Evolutionary conservation across 352 stramenopile genomes (phyloP).

Genomic region (Pythium periplocum): DNA sequence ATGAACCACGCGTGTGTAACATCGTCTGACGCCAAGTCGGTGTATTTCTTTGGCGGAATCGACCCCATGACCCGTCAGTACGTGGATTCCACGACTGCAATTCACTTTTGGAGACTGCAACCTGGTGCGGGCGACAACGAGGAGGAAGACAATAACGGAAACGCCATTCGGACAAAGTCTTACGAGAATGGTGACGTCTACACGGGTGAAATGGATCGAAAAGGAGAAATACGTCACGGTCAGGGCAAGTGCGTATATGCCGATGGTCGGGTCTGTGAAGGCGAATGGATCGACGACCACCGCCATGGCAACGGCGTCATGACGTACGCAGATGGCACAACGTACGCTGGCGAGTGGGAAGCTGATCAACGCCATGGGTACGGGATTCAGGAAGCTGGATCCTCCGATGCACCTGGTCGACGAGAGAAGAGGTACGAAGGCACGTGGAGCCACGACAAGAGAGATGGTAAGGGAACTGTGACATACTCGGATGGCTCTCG

Average conservation of each 20-base stretch:
- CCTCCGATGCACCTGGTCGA: conserved; percentile 7
- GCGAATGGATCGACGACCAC: conserved; percentile 49
- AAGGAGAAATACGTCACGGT: conserved; percentile 30
- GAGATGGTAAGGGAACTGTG: conserved; percentile 53
- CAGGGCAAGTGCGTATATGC: conserved; percentile 57
- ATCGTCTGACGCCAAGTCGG: conserved; percentile 30
- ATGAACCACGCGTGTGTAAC: conserved; percentile 37
- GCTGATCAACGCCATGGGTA: conserved; percentile 40
- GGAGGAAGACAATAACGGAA: conserved; percentile 21
- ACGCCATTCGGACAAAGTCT: conserved; percentile 39
- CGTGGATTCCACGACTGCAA: conserved; percentile 31
- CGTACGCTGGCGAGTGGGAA: conserved; percentile 52
- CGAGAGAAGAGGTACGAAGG: conserved; percentile 59
- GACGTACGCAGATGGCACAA: conserved; percentile 36
- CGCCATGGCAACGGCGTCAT: conserved; percentile 49
- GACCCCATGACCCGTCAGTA: conserved; percentile 20
- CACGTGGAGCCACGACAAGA: conserved; percentile 54
- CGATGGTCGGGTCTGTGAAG: conserved; percentile 60
- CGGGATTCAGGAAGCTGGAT: conserved; percentile 36
- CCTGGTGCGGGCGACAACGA: conserved; percentile 15
- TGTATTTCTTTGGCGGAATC: conserved; percentile 59
- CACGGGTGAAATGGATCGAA: conserved; percentile 49
- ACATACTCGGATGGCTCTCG: conserved; percentile 49
- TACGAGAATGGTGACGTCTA: conserved; percentile 67
- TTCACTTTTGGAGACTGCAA: conserved; percentile 67